Evolutionary conservation across 805 yeast species (phyloP).

Genomic region (Pichia pseudocactophila): DNA sequence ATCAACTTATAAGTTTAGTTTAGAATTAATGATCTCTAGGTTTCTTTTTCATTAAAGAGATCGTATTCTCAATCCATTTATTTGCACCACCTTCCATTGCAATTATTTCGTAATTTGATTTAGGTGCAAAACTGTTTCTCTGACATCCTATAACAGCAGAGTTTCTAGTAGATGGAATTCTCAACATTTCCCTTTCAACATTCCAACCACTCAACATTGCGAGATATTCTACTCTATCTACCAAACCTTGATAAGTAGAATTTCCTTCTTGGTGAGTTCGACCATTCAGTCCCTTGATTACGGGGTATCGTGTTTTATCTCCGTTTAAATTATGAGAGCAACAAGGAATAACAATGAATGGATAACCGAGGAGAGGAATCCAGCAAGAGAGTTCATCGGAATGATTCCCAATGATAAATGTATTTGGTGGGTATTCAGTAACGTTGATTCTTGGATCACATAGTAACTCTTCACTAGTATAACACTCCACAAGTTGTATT

Average conservation of each 20-base stretch:
- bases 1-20: not conserved
- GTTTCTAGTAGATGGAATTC: slow-evolving; percentile 92
- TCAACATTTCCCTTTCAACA: slow-evolving; percentile 73
- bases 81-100: slow-evolving; percentile 81
- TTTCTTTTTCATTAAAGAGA: slow-evolving; percentile 57
- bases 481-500: slow-evolving; percentile 43
- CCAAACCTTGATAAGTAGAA: slow-evolving; percentile 78
- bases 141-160: slow-evolving; percentile 75
- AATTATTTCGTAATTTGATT: slow-evolving; percentile 49
- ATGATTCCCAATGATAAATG: slow-evolving; percentile 89
- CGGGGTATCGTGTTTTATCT: slow-evolving; percentile 55
- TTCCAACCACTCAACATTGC: slow-evolving; percentile 73
- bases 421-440: slow-evolving; percentile 57
- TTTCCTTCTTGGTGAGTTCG: slow-evolving; percentile 16
- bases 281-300: slow-evolving; percentile 25
- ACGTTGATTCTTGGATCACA: slow-evolving; percentile 48
- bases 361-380: slow-evolving; percentile 82
- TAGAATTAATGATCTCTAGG: slow-evolving; percentile 54
- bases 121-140: slow-evolving; percentile 18
- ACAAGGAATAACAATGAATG: slow-evolving; percentile 90
- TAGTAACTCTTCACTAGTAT: slow-evolving; percentile 44
- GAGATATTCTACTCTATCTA: slow-evolving; percentile 71
- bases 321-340: slow-evolving; percentile 88
- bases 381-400: slow-evolving; percentile 93
- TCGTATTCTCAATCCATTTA: slow-evolving; percentile 79